Conservation (phyloP, 2,329 filamentous ascomycete genomes). For the Davidsoniella neocaledoniae region DNA sequence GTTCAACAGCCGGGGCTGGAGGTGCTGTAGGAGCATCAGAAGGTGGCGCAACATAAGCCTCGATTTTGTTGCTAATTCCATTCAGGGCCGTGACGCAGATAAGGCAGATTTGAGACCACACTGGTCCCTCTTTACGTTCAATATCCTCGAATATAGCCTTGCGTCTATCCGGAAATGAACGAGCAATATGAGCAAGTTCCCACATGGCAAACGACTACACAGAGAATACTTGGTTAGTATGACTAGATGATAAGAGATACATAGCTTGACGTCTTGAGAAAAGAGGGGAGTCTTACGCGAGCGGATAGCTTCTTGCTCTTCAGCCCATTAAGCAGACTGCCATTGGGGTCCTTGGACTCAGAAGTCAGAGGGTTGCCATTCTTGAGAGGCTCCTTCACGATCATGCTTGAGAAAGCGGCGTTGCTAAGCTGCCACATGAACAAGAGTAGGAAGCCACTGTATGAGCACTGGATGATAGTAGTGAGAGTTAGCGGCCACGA, state of each 20-base stretch:
- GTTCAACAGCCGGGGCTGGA: constrained; percentile 15
- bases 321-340: constrained; percentile 68
- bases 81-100: constrained; percentile 55
- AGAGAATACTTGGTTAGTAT: constrained; percentile 14
- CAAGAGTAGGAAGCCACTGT: constrained; percentile 49
- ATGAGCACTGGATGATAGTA: constrained; percentile 37
- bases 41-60: constrained; percentile 28
- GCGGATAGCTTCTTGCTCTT: constrained; percentile 68
- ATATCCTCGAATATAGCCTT: constrained; percentile 76
- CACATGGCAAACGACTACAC: constrained; percentile 69
- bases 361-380: constrained; percentile 67
- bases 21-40: constrained; percentile 16
- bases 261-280: neutral
- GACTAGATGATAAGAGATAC: neutral
- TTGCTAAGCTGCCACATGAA: constrained; percentile 66
- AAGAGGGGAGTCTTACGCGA: constrained; percentile 31
- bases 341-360: constrained; percentile 81
- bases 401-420: constrained; percentile 60
- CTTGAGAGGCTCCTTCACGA: constrained; percentile 68
- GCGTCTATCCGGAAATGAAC: constrained; percentile 56
- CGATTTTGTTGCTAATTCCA: constrained; percentile 49
- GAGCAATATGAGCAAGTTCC: constrained; percentile 70
- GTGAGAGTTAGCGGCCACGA: constrained; percentile 40
- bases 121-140: constrained; percentile 60
- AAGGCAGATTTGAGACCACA: constrained; percentile 63